Percentiles rank a stretch among this genome's conserved stretches.
Evolutionary conservation across 2,329 filamentous ascomycete species (phyloP).

Genomic region (Chalaropsis thielavioides): DNA sequence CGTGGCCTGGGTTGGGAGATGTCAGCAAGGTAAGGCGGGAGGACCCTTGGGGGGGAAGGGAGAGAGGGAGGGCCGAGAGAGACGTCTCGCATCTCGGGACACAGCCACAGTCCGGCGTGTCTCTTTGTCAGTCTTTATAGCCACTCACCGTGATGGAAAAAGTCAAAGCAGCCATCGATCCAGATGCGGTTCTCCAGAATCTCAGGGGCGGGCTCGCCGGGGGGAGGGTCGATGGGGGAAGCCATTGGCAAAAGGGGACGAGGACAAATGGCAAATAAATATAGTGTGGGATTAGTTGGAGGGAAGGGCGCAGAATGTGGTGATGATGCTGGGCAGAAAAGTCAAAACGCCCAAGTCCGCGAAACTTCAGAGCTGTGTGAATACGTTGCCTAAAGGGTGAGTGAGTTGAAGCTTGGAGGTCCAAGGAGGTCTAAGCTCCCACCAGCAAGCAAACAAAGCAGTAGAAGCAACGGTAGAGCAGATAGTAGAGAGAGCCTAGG

Average conservation of each 20-base stretch:
- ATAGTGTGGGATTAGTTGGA: neutral
- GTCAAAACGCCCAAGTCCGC: neutral
- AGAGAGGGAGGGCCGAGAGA: too few species aligned
- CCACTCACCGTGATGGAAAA: slow-evolving; percentile 76
- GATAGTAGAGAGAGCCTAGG: too few species aligned
- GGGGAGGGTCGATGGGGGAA: slow-evolving; percentile 21
- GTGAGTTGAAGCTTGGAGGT: neutral
- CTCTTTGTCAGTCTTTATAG: neutral
- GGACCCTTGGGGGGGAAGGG: too few species aligned
- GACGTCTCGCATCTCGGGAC: too few species aligned
- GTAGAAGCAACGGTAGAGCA: too few species aligned
- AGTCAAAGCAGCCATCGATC: slow-evolving; percentile 99
- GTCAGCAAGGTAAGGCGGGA: too few species aligned
- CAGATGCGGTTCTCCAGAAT: slow-evolving; percentile 65
- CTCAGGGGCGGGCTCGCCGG: slow-evolving; percentile 38
- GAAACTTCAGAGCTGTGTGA: neutral
- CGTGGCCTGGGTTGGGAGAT: slow-evolving; percentile 53
- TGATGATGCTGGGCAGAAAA: neutral
- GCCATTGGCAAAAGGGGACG: slow-evolving; percentile 10
- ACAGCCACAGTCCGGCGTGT: neutral
- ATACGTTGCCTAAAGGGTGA: too few species aligned
- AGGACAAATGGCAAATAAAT: too few species aligned
- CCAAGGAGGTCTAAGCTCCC: slow-evolving; percentile 2
- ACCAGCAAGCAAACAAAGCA: too few species aligned
- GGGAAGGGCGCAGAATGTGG: neutral